A percentile compares a stretch with the other conserved stretches of the same genome.
phyloP scores from a whole-genome alignment of 2,329 filamentous ascomycete genomes.

The Colletotrichum tabaci region DNA sequence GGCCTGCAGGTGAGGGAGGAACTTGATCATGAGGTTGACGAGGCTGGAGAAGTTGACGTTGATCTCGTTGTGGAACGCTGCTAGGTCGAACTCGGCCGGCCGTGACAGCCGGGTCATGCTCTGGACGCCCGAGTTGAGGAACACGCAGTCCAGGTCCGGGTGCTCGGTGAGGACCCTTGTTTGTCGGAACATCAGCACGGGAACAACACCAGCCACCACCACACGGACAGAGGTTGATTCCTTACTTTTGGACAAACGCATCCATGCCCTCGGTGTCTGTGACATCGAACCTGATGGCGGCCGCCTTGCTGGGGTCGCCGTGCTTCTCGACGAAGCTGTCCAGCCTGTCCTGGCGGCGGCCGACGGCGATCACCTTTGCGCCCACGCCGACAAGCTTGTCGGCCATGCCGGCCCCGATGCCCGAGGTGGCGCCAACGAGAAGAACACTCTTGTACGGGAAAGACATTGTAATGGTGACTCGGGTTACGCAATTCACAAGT shows the following conservation, averaged over 20 bases:
- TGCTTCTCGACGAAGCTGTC: conserved; percentile 62
- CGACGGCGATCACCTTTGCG: conserved; percentile 62
- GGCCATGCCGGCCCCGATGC: conserved; percentile 49
- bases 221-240: no score
- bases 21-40: conserved; percentile 47
- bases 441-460: conserved; percentile 71
- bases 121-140: conserved; percentile 72
- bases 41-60: conserved; percentile 49
- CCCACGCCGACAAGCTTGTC: conserved; percentile 59
- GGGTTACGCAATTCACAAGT: background rate
- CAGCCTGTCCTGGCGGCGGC: conserved; percentile 64
- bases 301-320: conserved; percentile 55
- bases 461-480: conserved; percentile 55
- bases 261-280: conserved; percentile 17
- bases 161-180: conserved; percentile 49
- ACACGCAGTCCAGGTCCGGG: conserved; percentile 68
- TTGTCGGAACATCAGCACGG: background rate
- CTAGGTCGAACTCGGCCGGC: conserved; percentile 49
- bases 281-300: conserved; percentile 7
- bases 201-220: background rate
- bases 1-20: conserved; percentile 48
- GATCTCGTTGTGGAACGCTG: conserved; percentile 47
- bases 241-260: conserved; percentile 11
- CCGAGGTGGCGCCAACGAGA: conserved; percentile 57
- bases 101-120: conserved; percentile 53